Base-by-base conservation (phyloP, 73 alveolate genomes). In the Stentor roeselii region DNA sequence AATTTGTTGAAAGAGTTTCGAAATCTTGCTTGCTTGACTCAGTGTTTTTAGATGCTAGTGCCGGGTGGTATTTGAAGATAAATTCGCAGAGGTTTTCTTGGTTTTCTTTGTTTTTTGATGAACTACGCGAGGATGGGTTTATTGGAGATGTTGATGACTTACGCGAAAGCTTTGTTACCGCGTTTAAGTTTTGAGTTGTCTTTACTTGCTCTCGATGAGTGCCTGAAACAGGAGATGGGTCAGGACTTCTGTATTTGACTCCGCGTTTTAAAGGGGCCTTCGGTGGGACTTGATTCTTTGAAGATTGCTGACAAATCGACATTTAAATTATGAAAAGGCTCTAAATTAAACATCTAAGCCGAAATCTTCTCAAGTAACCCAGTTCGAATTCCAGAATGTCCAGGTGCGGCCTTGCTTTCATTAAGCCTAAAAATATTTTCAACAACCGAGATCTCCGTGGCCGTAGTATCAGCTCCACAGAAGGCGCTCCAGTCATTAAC, bases 401-500 rank as follows among this genome's bases (percentile, higher is more conserved):
- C 37, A 27, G 50, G 50, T 1, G 21, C 37, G 89, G 90, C 85
- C 36, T 92, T 67, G 88, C 60, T 78, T 58, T 88, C 91, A 78
- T 91, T 93, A 59, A 96, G 93, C 85, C 97, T 98, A 92, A 98
- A 98, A 31, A 97, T 97, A 40, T 98, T 98, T 78, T 98, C 99
- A 76, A 98, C 88, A 39, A 95, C 99, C 82, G 96, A 91, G 59
- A 98, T 80, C 87, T 98, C 99, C 21, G 99, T 94, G 39, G 99
- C 86, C 59, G 99, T 98, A 78, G 99, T 95, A 87, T 98, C 99
- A 59, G 90, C 82, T 90, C 98, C 95, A 78, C 98, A 93, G 87
- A 98, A 97, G 36, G 99, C 99, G 58, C 98, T 92, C 97, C 98
- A 93, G 86, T 98, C 99, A 88, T 98, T 98, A 36, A 94, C 99